These are phyloP conservation scores for Solanum aculeatissimum DNA, from an alignment of 305 asterid genomes.

Conservation along the genomic window DNA sequence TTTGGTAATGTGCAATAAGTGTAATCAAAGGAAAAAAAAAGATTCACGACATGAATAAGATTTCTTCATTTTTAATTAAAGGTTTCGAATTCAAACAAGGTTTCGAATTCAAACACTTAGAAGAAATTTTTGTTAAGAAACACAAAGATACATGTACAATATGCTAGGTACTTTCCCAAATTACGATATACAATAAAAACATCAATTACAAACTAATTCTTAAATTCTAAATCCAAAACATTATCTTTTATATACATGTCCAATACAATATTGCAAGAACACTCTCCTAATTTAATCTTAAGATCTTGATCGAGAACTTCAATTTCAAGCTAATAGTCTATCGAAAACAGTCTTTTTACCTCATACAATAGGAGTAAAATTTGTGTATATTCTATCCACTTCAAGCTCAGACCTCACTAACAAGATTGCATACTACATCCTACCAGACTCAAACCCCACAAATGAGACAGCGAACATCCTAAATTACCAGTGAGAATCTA, in stretches of 20 bases:
- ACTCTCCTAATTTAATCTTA: neutral
- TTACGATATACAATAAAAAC: neutral
- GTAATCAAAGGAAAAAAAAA: neutral
- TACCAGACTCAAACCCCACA: neutral
- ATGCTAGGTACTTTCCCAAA: neutral
- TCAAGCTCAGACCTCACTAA: neutral
- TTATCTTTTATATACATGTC: neutral
- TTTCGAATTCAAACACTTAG: neutral
- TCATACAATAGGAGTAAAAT: neutral
- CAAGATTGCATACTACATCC: neutral
- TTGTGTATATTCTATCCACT: fast-evolving
- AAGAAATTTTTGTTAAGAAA: too few species aligned
- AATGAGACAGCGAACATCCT: neutral
- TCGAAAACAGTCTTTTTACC: neutral
- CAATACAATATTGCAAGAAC: neutral
- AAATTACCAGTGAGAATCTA: too few species aligned
- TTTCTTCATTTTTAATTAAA: neutral
- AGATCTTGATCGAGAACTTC: neutral
- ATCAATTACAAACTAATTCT: neutral
- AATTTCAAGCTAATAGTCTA: neutral
- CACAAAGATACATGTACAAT: neutral
- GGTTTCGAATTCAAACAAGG: neutral
- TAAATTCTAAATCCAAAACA: neutral
- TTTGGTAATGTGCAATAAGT: neutral
- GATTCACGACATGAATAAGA: neutral